phyloP scores from a whole-genome alignment of 2,329 filamentous ascomycete species.

The Fusarium avenaceum region DNA sequence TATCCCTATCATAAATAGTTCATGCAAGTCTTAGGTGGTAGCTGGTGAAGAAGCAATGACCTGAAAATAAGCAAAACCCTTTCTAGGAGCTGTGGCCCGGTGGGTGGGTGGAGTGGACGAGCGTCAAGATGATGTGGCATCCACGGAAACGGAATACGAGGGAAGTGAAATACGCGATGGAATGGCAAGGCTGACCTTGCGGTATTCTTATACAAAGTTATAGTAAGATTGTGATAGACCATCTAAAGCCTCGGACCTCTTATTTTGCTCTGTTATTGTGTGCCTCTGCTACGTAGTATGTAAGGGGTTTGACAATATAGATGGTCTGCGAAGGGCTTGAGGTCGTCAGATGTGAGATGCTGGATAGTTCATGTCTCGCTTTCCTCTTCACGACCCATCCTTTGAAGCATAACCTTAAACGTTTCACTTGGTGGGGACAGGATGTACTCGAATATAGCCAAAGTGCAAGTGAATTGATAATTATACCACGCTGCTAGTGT shows the following conservation, averaged over 20 bases:
- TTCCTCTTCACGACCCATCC: not conserved
- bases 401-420: not conserved
- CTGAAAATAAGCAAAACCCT: slow-evolving; percentile 19
- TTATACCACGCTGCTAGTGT: slow-evolving; percentile 22
- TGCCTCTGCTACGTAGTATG: not conserved
- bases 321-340: no score
- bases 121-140: no score
- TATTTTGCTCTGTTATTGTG: not conserved
- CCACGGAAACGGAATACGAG: not conserved
- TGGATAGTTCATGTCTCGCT: not conserved
- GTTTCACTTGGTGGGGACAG: not conserved
- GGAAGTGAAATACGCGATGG: not conserved
- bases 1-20: slow-evolving; percentile 24
- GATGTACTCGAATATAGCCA: not conserved
- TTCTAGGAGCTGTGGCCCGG: not conserved
- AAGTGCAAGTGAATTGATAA: slow-evolving; percentile 13
- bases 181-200: not conserved
- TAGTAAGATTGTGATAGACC: not conserved
- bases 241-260: not conserved
- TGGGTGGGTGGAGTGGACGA: not conserved
- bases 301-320: no score
- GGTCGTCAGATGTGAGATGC: no score
- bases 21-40: slow-evolving; percentile 24
- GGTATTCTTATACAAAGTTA: not conserved
- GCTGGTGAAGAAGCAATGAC: not conserved